Evolutionary conservation across 139 green algal species (phyloP).

Genomic region (Ostreobium quekettii): DNA sequence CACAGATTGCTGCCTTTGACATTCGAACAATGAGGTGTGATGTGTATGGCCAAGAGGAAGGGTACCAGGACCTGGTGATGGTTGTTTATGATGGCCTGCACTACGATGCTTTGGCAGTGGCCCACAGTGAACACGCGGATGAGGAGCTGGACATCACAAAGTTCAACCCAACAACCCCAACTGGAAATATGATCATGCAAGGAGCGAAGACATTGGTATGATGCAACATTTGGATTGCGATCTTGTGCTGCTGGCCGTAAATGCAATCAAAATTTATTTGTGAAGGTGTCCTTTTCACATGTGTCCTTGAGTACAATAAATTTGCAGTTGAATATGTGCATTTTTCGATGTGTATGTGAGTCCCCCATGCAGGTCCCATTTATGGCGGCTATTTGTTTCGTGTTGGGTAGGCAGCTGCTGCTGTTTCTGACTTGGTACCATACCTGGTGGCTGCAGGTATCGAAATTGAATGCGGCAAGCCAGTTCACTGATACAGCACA

Average conservation of each 20-base stretch:
- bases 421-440: too few species aligned
- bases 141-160: conserved; percentile 75
- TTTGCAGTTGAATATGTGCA: conserved; percentile 3
- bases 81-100: conserved; percentile 72
- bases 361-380: not conserved
- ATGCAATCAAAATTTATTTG: not conserved
- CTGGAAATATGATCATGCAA: conserved; percentile 4
- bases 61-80: conserved; percentile 42
- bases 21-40: conserved; percentile 75
- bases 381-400: not conserved
- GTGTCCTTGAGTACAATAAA: too few species aligned
- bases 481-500: conserved; percentile 70
- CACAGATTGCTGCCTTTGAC: conserved; percentile 88
- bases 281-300: too few species aligned
- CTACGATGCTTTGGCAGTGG: conserved; percentile 70
- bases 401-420: too few species aligned
- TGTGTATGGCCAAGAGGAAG: conserved; percentile 64
- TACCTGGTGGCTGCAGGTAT: conserved; percentile 9
- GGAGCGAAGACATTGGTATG: conserved; percentile 6
- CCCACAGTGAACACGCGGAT: conserved; percentile 51
- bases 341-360: not conserved
- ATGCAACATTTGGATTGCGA: not conserved
- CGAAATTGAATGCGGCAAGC: conserved; percentile 18
- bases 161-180: conserved; percentile 23
- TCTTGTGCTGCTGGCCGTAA: not conserved